Base-by-base conservation (phyloP, 2,329 filamentous ascomycete genomes). In the Trichoderma atrobrunneum region DNA sequence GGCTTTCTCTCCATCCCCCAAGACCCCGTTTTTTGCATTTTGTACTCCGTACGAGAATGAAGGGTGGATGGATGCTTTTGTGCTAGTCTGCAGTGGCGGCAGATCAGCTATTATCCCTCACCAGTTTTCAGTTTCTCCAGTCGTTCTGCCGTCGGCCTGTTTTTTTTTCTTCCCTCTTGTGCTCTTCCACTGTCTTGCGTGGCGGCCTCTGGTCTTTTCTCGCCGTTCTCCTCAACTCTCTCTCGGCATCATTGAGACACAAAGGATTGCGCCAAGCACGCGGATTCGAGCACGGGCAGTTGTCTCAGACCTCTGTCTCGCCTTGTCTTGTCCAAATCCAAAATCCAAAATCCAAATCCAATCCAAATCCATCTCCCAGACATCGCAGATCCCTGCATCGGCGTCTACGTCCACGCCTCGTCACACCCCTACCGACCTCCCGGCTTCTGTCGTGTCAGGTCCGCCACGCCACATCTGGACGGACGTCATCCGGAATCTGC, bases 401-500 rank as follows among this genome's bases (percentile, higher is more conserved):
- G 39, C 66, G 11, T 54, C 60, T 71, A 72, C 71, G 21, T 48
- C 51, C 67, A 59, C 71, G 51, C 65, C 65, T 66, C 39, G 28
- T 21, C 69, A 61, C 61, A 70, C 62, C 57, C 59, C 69, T 56
- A 71, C 61, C 61, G 54, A 61, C 72, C 51, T 71, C 69, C 62
- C 67, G 59, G 56, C 36, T 60, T 72, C 72, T 72, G 69, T 72
- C 72, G 70, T 72, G 70, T 72, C 71, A 54, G 67, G 43, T 59
- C 70, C 60, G 54, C 62, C 72, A 61, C 74, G 74, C 75, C 75
- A 74, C 72, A 65, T 57, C 72, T 59, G 57, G 36, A 72, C 65
- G 57, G 66, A 75, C 75, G 76, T 77, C 76, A 75, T 77, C 71
- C 74, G 66, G 68, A 74, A 75, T 73, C 73, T 59, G 75, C 74